These are phyloP conservation scores for Orbilia oligospora DNA, from an alignment of 2,329 filamentous ascomycete species.

Conservation along the genomic window DNA sequence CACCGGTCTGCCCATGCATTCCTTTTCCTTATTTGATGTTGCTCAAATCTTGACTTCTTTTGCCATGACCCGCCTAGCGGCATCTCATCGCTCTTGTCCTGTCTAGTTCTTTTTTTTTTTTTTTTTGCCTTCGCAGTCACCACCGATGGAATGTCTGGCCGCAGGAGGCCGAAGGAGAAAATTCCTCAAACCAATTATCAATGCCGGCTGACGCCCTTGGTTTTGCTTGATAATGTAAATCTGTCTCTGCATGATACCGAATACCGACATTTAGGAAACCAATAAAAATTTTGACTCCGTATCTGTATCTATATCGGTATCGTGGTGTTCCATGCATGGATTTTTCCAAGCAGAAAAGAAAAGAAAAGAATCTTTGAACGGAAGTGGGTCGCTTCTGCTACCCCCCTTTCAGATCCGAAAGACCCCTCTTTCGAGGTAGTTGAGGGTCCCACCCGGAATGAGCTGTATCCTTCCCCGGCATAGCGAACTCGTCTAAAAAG, in stretches of 20 bases:
- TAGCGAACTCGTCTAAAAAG: conserved; percentile 56
- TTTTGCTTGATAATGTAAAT: conserved; percentile 10
- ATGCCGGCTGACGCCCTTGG: conserved; percentile 6
- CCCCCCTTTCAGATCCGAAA: conserved; percentile 19
- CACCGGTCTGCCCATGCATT: conserved; percentile 17
- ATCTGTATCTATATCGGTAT: conserved; percentile 36
- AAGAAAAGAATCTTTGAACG: not conserved
- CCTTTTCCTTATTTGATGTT: conserved; percentile 3
- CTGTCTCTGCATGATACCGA: conserved; percentile 19
- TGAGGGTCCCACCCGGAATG: conserved; percentile 52
- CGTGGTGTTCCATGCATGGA: conserved; percentile 21
- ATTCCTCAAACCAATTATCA: conserved; percentile 7
- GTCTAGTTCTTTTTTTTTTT: not conserved
- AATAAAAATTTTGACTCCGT: conserved; percentile 11
- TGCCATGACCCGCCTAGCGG: conserved; percentile 30
- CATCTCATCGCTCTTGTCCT: conserved; percentile 18
- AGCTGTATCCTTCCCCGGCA: conserved; percentile 54
- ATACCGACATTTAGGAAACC: not conserved
- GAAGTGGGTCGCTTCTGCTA: conserved; percentile 41
- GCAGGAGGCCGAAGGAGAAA: conserved; percentile 31
- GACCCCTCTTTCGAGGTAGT: conserved; percentile 21
- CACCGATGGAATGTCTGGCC: conserved; percentile 25
- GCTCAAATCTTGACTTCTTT: conserved; percentile 1
- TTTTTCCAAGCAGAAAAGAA: not conserved
- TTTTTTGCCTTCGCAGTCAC: conserved; percentile 9